Percentiles rank a stretch among this genome's conserved stretches.
phyloP scores from a whole-genome alignment of 2,329 filamentous ascomycete species.

The Alternaria tenuissima region DNA sequence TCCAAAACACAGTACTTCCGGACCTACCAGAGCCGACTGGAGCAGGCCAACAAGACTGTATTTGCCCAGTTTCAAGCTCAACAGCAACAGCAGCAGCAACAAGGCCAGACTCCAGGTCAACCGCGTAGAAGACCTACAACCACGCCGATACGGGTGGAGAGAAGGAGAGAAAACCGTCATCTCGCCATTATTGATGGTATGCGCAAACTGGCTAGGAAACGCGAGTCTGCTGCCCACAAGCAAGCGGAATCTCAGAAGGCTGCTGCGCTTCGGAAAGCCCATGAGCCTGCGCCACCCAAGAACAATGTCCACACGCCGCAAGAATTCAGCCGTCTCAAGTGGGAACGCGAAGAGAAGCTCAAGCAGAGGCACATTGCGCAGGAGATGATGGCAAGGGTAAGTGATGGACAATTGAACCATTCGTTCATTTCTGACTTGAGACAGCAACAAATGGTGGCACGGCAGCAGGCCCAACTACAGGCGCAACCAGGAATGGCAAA shows the following conservation, averaged over 20 bases:
- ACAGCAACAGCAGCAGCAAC: slow-evolving; percentile 63
- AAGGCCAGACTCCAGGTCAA: slow-evolving; percentile 58
- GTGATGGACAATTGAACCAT: slow-evolving; percentile 4
- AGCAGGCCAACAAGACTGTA: slow-evolving; percentile 68
- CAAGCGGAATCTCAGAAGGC: slow-evolving; percentile 77
- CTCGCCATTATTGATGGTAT: slow-evolving; percentile 91
- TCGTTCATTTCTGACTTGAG: slow-evolving; percentile 19
- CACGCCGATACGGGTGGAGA: slow-evolving; percentile 81
- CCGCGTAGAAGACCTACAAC: slow-evolving; percentile 72
- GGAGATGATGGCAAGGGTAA: slow-evolving; percentile 60
- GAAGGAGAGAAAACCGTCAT: slow-evolving; percentile 85
- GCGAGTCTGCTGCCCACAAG: slow-evolving; percentile 85
- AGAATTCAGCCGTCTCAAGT: slow-evolving; percentile 88
- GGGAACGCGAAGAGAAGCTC: slow-evolving; percentile 80
- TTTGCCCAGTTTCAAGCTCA: slow-evolving; percentile 65
- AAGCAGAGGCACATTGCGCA: slow-evolving; percentile 65
- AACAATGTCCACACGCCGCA: slow-evolving; percentile 76
- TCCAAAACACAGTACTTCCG: slow-evolving; percentile 96
- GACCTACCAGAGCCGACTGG: slow-evolving; percentile 69
- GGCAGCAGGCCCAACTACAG: slow-evolving; percentile 50
- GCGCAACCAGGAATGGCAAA: slow-evolving; percentile 51
- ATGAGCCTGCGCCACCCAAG: slow-evolving; percentile 70
- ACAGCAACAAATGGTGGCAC: slow-evolving; percentile 47
- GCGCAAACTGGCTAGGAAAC: slow-evolving; percentile 93
- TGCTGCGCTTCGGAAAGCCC: slow-evolving; percentile 82